phyloP scores from a whole-genome alignment of 192 early-diverging fungal species.

The Linderina pennispora region DNA sequence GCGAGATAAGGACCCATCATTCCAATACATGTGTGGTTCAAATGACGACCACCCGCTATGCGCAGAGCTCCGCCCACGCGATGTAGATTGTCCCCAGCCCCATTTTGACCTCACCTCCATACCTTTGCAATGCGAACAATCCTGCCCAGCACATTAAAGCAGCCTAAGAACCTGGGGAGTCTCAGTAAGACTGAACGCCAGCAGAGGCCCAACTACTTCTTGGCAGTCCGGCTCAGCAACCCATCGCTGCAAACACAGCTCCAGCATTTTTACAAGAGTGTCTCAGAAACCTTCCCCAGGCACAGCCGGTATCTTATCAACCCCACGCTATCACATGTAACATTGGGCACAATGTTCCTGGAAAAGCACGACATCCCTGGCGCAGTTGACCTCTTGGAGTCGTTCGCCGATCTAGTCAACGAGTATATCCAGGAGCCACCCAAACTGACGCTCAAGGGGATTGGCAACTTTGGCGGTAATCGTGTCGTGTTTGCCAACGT shows the following conservation, averaged over 20 bases:
- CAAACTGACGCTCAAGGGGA: neutral
- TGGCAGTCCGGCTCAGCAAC: slow-evolving; percentile 5
- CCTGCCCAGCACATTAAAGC: too few species aligned
- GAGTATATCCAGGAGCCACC: neutral
- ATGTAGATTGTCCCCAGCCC: too few species aligned
- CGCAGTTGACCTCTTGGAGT: neutral
- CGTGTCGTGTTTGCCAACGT: neutral
- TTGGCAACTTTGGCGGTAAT: neutral
- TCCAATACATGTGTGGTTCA: too few species aligned
- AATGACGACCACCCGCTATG: neutral
- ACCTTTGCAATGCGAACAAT: too few species aligned
- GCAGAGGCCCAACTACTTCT: slow-evolving; percentile 10
- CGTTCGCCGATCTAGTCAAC: neutral
- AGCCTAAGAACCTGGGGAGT: too few species aligned
- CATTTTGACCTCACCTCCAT: too few species aligned
- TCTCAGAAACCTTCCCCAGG: slow-evolving; percentile 1
- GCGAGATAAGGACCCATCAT: too few species aligned
- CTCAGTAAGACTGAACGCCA: too few species aligned
- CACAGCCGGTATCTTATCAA: slow-evolving; percentile 9
- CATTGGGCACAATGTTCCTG: neutral
- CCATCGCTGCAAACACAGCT: neutral
- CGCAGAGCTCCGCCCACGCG: too few species aligned
- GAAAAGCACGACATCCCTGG: neutral
- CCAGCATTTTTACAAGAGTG: neutral
- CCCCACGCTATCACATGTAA: slow-evolving; percentile 1